Evolutionary conservation across 2,329 filamentous ascomycete genomes (phyloP).

Genomic region (Madurella fahalii): DNA sequence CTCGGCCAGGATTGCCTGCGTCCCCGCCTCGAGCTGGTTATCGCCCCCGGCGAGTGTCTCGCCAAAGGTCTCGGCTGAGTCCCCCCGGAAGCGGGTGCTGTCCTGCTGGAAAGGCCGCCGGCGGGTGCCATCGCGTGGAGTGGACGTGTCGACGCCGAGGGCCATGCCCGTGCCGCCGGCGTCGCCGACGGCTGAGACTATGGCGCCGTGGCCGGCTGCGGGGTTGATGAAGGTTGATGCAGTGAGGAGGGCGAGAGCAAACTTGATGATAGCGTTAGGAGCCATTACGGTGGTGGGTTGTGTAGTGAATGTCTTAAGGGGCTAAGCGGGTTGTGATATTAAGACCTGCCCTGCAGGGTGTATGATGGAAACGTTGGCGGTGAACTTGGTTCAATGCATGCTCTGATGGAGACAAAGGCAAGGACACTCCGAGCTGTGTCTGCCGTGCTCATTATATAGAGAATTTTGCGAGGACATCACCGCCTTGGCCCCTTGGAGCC

Average conservation of each 20-base stretch:
- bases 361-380: background rate
- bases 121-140: conserved; percentile 58
- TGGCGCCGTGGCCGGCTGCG: conserved; percentile 54
- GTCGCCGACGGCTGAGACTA: conserved; percentile 55
- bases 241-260: conserved; percentile 48
- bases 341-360: conserved; percentile 10
- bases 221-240: conserved; percentile 46
- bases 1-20: conserved; percentile 52
- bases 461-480: background rate
- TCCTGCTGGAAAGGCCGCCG: conserved; percentile 62
- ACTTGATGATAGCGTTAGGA: conserved; percentile 28
- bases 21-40: conserved; percentile 56
- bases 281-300: conserved; percentile 27
- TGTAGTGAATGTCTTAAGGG: background rate
- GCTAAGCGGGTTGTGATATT: background rate
- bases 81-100: conserved; percentile 57
- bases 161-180: conserved; percentile 53
- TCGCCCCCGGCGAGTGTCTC: conserved; percentile 54
- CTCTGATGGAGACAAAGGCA: background rate
- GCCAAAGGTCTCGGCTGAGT: conserved; percentile 49
- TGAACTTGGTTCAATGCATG: background rate
- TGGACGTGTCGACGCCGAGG: conserved; percentile 48
- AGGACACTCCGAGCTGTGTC: background rate
- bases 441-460: conserved; percentile 3
- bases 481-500: background rate